These are phyloP conservation scores for Zalerion maritima DNA, from an alignment of 495 filamentous ascomycete species.

Conservation along the genomic window DNA sequence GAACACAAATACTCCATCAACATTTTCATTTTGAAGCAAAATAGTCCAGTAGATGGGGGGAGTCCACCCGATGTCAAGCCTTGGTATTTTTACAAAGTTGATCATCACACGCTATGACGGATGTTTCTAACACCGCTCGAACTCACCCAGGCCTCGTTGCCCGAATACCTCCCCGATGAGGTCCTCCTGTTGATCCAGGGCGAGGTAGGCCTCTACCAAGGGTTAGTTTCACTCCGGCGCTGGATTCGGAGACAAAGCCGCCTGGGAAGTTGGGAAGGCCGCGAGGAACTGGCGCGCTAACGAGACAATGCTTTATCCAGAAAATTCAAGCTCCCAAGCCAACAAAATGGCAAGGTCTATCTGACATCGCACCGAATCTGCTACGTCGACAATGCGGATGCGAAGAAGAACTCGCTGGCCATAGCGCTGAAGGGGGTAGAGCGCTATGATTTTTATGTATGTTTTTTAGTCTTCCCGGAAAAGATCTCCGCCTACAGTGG, in stretches of 20 bases:
- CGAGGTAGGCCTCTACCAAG: slow-evolving; percentile 93
- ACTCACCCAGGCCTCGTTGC: slow-evolving; percentile 87
- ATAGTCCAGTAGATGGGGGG: too few relatives aligned
- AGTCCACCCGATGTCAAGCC: slow-evolving; percentile 15
- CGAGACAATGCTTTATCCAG: slow-evolving; percentile 27
- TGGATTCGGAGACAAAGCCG: too few relatives aligned
- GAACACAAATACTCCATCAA: too few relatives aligned
- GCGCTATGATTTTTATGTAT: slow-evolving; percentile 77
- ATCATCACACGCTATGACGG: slow-evolving; percentile 37
- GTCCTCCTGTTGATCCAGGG: slow-evolving; percentile 87
- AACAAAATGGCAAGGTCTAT: slow-evolving; percentile 92
- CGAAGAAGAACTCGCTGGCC: slow-evolving; percentile 69
- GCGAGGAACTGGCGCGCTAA: slow-evolving; percentile 9
- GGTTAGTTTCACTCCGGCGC: slow-evolving; percentile 40
- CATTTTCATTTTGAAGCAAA: too few relatives aligned
- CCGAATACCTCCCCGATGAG: slow-evolving; percentile 80
- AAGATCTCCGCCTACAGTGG: background rate
- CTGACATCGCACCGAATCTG: slow-evolving; percentile 88
- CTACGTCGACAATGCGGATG: slow-evolving; percentile 84
- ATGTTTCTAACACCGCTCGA: slow-evolving; percentile 94
- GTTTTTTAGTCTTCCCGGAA: slow-evolving; percentile 7
- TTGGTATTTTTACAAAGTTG: slow-evolving; percentile 1
- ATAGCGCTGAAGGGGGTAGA: slow-evolving; percentile 87
- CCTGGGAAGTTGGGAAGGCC: slow-evolving; percentile 1
- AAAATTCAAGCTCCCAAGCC: slow-evolving; percentile 87